Base-by-base conservation (phyloP, 495 filamentous ascomycete genomes). In the Lineolata rhizophorae region DNA sequence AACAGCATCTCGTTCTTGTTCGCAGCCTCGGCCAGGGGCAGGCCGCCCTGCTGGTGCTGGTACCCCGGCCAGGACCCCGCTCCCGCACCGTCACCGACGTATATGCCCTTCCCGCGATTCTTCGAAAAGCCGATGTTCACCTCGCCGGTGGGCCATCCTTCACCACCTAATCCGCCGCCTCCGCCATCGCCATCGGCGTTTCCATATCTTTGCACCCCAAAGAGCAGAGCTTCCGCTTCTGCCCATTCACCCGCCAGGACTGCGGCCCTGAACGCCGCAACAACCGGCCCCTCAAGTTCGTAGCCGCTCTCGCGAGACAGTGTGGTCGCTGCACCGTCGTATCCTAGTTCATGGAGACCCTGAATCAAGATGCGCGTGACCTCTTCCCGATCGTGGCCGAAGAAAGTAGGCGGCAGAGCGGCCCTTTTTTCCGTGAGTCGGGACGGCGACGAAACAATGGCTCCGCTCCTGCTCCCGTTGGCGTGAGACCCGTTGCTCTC, bases 291-390 rank as follows among this genome's bases (percentile, higher is more conserved):
- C 51, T 99, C 87, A 35, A 99, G 60, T 46, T 83, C 68, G 52
- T 67, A 91, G 4, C 85, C 85, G 44, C 84, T 94, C 53, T 85
- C 80, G 33, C 70, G 58, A 45, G 63, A 70, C 35, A 99, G 58
- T 36, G 56, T 63, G 13, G 65, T 59, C 20, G 90, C 87, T 16
- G 85, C 74, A 4, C 53, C 58, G 34, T 68, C 57, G 50, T 95
- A 94, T 2, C 85, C 87, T 50, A 95, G 53, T 49, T 95, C 87
- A 15, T 65, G 60, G 30, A 99, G 54, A 20, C 81, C 76, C 52
- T 99, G 87, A 42, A 95, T 90, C 39, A 94, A 51, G 32, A 99
- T 77, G 31, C 87, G 63, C 4, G 87, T 87, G 8, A 95, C 73
- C 54, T 99, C 84, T 56, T 90, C 85, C 46, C 82, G 72, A 48